Evolutionary conservation across 768 basidiomycete genomes (phyloP).

Genomic region (Scleroderma citrinum): DNA sequence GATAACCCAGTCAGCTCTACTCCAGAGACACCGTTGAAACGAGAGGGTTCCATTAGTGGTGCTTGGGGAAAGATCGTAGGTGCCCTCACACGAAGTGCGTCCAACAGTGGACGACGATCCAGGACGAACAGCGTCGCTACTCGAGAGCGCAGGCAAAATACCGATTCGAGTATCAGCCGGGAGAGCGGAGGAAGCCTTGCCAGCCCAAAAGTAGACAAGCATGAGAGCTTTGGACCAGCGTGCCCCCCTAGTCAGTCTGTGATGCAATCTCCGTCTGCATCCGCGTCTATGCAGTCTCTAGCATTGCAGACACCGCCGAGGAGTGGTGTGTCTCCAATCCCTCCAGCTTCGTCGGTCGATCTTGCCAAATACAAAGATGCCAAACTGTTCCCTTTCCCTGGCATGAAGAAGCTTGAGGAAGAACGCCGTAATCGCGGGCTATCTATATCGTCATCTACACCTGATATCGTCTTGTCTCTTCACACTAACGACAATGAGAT

Average conservation of each 20-base stretch:
- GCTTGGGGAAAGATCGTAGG: slow-evolving; percentile 72
- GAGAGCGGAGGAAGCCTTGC: slow-evolving; percentile 72
- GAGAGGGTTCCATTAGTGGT: slow-evolving; percentile 45
- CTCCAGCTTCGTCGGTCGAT: slow-evolving; percentile 65
- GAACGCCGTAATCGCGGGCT: slow-evolving; percentile 55
- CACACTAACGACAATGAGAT: slow-evolving; percentile 40
- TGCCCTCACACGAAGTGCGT: slow-evolving; percentile 59
- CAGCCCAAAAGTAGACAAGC: slow-evolving; percentile 55
- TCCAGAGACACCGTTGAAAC: slow-evolving; percentile 47
- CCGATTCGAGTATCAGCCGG: slow-evolving; percentile 66
- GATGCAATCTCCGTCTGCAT: slow-evolving; percentile 63
- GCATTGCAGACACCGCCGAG: slow-evolving; percentile 49
- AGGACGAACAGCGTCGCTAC: slow-evolving; percentile 71
- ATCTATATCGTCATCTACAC: slow-evolving; percentile 42
- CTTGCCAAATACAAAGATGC: slow-evolving; percentile 63
- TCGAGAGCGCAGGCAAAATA: slow-evolving; percentile 61
- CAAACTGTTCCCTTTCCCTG: slow-evolving; percentile 90
- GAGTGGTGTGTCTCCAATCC: slow-evolving; percentile 69
- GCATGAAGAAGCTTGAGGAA: slow-evolving; percentile 73
- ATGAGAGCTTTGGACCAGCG: slow-evolving; percentile 30
- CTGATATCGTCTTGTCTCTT: slow-evolving; percentile 41
- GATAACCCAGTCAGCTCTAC: slow-evolving; percentile 39
- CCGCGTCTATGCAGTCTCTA: slow-evolving; percentile 55
- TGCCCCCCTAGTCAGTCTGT: slow-evolving; percentile 42
- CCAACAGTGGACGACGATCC: slow-evolving; percentile 66